Base-by-base conservation (phyloP, 164 flowering plant genomes). In the Sedum album region DNA sequence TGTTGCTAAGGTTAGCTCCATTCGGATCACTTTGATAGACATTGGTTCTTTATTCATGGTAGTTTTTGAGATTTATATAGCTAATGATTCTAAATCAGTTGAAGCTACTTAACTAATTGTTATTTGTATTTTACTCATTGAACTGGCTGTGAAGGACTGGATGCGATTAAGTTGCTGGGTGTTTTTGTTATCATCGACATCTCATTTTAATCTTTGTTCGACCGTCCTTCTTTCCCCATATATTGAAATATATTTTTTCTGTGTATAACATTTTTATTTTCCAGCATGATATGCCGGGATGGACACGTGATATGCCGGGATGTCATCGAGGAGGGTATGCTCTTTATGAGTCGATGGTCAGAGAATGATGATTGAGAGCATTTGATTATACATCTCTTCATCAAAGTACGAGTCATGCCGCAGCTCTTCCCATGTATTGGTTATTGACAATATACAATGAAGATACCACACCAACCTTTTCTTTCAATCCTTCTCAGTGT, bases 321-420 rank as follows among this genome's bases (percentile, higher is more conserved):
- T 94, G 99, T 78, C 99, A 94, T 78, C 86, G 71, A 38, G 99
- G 99, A 72, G 99, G 97, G 74, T 80, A 80, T 68, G 90, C 95
- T 66, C 89, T 94, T 28, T 94, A 87, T 57, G 73, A 39, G 42
- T 14, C 8, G 42, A 39, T 39, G 42, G 8, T 38, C 41, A 38
- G 6, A 38, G 41, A 38, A 38, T 38, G 41, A 10, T 38, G 41
- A 6, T 38, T 38, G 41, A 38, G 6, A 38, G 41, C 41, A 38
- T 38, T n/a, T n/a, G n/a, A n/a, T n/a, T n/a, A n/a, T n/a, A n/a
- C n/a, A n/a, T n/a, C n/a, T n/a, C n/a, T n/a, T 38, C n/a, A n/a
- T n/a, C n/a, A n/a, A n/a, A n/a, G n/a, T n/a, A n/a, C n/a, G n/a
- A n/a, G n/a, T n/a, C n/a, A n/a, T n/a, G n/a, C n/a, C n/a, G n/a